Conservation (phyloP, 2,329 filamentous ascomycete species). For the Hypomyces perniciosus region DNA sequence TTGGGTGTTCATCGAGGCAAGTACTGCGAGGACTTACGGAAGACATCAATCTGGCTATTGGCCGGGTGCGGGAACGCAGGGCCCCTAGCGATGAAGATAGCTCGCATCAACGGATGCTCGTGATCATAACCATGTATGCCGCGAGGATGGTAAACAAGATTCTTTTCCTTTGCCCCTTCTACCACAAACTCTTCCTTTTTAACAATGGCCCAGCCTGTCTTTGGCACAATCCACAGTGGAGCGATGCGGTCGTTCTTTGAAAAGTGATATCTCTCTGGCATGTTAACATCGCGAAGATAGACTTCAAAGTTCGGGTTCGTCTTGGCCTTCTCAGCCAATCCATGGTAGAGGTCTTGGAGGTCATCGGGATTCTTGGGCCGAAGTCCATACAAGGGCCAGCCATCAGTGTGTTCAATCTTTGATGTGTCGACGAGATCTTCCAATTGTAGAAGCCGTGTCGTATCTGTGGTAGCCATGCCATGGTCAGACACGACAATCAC, state of each 20-base stretch:
- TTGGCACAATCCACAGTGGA: slow-evolving; percentile 88
- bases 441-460: slow-evolving; percentile 73
- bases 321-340: slow-evolving; percentile 49
- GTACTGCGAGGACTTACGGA: slow-evolving; percentile 59
- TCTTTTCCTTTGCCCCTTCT: slow-evolving; percentile 54
- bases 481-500: slow-evolving; percentile 96
- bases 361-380: slow-evolving; percentile 67
- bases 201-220: slow-evolving; percentile 88
- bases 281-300: slow-evolving; percentile 77
- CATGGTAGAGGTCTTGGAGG: slow-evolving; percentile 61
- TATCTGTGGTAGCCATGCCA: slow-evolving; percentile 93
- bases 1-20: neutral
- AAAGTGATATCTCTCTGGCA: slow-evolving; percentile 93
- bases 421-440: slow-evolving; percentile 78
- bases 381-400: slow-evolving; percentile 89
- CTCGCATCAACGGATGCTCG: slow-evolving; percentile 89
- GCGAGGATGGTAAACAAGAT: slow-evolving; percentile 66
- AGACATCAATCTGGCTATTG: slow-evolving; percentile 71
- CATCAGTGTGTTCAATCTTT: slow-evolving; percentile 78
- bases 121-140: slow-evolving; percentile 95
- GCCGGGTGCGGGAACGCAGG: slow-evolving; percentile 84
- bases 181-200: slow-evolving; percentile 74
- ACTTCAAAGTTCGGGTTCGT: slow-evolving; percentile 71
- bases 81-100: slow-evolving; percentile 87
- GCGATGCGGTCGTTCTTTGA: slow-evolving; percentile 82